Conservation (phyloP, 2,329 filamentous ascomycete genomes). For the Ilyonectria robusta region DNA sequence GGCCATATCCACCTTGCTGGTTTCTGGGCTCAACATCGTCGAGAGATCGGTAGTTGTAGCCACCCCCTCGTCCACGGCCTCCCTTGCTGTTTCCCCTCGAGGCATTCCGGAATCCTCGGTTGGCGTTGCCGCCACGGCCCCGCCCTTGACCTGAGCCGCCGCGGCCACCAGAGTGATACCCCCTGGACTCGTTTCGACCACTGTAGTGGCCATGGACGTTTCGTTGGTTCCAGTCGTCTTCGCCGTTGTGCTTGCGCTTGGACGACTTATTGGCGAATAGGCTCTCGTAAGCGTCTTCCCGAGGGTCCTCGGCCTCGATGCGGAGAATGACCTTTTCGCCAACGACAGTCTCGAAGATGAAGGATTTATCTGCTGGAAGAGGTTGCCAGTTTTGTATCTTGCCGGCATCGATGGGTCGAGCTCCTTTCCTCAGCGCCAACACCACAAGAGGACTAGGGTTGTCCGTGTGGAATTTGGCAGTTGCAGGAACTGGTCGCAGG, state of each 20-base stretch:
- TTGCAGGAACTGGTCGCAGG: slow-evolving; percentile 79
- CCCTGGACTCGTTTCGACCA: slow-evolving; percentile 59
- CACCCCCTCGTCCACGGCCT: slow-evolving; percentile 64
- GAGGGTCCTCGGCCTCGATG: slow-evolving; percentile 79
- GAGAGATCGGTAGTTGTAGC: slow-evolving; percentile 74
- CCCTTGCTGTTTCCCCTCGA: slow-evolving; percentile 59
- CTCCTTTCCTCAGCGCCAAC: slow-evolving; percentile 82
- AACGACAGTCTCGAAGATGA: slow-evolving; percentile 86
- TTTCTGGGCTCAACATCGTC: slow-evolving; percentile 73
- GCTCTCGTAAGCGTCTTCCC: slow-evolving; percentile 75
- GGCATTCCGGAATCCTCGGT: slow-evolving; percentile 56
- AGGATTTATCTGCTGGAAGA: slow-evolving; percentile 77
- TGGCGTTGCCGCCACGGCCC: slow-evolving; percentile 53
- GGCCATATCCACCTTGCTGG: slow-evolving; percentile 58
- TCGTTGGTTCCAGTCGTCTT: slow-evolving; percentile 59
- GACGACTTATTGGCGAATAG: slow-evolving; percentile 71
- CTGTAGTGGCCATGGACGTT: slow-evolving; percentile 52
- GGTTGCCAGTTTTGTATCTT: slow-evolving; percentile 89
- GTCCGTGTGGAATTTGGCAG: slow-evolving; percentile 81
- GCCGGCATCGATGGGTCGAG: slow-evolving; percentile 83
- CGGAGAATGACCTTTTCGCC: slow-evolving; percentile 88
- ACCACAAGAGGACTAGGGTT: slow-evolving; percentile 85
- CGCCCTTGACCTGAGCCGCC: slow-evolving; percentile 57
- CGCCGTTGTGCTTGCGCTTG: slow-evolving; percentile 70
- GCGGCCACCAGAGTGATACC: slow-evolving; percentile 60